A percentile compares a stretch with the other conserved stretches of the same genome.
Evolutionary conservation across 495 filamentous ascomycete genomes (phyloP).

Genomic region (Penicillium angulare): DNA sequence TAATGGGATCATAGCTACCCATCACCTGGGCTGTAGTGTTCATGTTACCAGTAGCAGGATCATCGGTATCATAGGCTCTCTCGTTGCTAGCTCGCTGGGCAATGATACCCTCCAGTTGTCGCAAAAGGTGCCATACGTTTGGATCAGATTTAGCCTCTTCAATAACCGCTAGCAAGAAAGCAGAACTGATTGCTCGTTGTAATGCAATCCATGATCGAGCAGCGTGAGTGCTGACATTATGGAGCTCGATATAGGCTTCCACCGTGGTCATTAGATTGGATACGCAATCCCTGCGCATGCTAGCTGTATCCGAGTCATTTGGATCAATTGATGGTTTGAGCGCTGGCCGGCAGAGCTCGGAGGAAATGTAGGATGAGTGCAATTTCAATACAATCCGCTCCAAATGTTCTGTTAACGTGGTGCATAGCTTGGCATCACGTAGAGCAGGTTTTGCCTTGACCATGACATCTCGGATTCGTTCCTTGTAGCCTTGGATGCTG

Average conservation of each 20-base stretch:
- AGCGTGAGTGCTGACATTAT: conserved; percentile 41
- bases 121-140: conserved; percentile 40
- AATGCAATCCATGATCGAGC: conserved; percentile 48
- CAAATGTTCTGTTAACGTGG: conserved; percentile 47
- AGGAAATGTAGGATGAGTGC: conserved; percentile 57
- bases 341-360: conserved; percentile 59
- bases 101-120: conserved; percentile 42
- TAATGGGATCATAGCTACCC: conserved; percentile 30
- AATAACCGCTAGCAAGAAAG: conserved; percentile 46
- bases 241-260: conserved; percentile 47
- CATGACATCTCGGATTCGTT: conserved; percentile 51
- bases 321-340: conserved; percentile 40
- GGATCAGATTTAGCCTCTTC: conserved; percentile 43
- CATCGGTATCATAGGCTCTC: conserved; percentile 28
- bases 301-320: conserved; percentile 34
- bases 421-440: conserved; percentile 48
- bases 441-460: conserved; percentile 51
- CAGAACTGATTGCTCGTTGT: conserved; percentile 48
- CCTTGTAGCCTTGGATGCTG: conserved; percentile 50
- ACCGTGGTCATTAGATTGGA: conserved; percentile 42
- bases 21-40: conserved; percentile 20
- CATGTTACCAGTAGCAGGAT: conserved; percentile 14
- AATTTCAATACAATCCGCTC: conserved; percentile 57
- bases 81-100: conserved; percentile 42
- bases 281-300: conserved; percentile 46